A percentile compares a stretch with the other conserved stretches of the same genome.
Evolutionary conservation across 202 grass and related monocot species (phyloP).

Genomic region (Panicum virgatum): DNA sequence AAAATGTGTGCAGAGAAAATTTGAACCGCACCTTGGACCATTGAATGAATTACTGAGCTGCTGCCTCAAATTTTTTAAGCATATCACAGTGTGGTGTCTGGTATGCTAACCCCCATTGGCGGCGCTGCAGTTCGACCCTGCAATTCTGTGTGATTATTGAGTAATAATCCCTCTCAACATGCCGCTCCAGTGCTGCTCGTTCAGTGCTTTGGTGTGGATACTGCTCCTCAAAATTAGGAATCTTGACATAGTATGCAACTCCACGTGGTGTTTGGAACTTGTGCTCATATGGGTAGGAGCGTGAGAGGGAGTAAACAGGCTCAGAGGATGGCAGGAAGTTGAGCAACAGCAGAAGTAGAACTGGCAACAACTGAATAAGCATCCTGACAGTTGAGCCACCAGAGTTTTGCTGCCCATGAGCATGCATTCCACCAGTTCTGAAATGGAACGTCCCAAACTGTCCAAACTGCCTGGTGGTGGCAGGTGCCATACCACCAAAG

Average conservation of each 20-base stretch:
- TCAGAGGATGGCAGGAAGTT: constrained; percentile 90
- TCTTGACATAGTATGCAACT: constrained; percentile 72
- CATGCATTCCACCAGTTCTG: constrained; percentile 54
- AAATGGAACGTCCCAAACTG: constrained; percentile 82
- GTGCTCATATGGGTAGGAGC: constrained; percentile 64
- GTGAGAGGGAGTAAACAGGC: constrained; percentile 68
- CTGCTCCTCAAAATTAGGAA: constrained; percentile 81
- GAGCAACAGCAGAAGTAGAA: constrained; percentile 68
- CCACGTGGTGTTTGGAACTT: constrained; percentile 70
- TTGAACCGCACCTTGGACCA: constrained; percentile 44
- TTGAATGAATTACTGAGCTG: constrained; percentile 42
- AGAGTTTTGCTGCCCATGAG: constrained; percentile 41
- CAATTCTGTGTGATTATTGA: constrained; percentile 78
- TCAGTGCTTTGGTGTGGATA: constrained; percentile 80
- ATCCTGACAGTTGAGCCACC: constrained; percentile 57
- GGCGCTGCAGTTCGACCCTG: constrained; percentile 77
- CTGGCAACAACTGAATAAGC: constrained; percentile 82
- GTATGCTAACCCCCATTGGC: constrained; percentile 73
- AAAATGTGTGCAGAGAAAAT: constrained; percentile 29
- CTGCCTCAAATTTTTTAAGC: constrained; percentile 71
- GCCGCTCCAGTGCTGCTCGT: constrained; percentile 59
- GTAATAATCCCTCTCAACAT: constrained; percentile 82
- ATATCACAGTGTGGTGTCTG: constrained; percentile 77
- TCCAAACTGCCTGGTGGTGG: constrained; percentile 68
- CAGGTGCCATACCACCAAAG: constrained; percentile 76